These are phyloP conservation scores for Pseudonitzschia delicatissima DNA, from an alignment of 108 stramenopile genomes.

Conservation along the genomic window DNA sequence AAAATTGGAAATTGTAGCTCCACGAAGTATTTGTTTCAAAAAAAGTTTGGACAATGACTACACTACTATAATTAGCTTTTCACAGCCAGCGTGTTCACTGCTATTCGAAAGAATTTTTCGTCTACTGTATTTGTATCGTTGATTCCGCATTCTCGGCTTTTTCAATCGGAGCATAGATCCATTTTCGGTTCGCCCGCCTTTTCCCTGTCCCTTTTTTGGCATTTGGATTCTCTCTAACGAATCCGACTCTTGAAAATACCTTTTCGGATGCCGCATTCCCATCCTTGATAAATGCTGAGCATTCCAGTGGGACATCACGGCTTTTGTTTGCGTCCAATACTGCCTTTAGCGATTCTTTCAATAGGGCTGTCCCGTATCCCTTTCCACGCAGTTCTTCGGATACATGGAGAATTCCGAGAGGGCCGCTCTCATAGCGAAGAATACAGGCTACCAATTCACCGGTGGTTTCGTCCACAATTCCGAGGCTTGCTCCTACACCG, in stretches of 20 bases:
- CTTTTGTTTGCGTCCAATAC: not conserved
- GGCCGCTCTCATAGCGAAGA: constrained; percentile 42
- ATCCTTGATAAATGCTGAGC: constrained; percentile 46
- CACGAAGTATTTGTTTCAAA: too few species aligned
- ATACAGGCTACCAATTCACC: constrained; percentile 37
- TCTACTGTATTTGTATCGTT: too few species aligned
- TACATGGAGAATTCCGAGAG: constrained; percentile 50
- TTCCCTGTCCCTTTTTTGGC: not conserved
- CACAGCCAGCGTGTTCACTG: too few species aligned
- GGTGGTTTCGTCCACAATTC: constrained; percentile 37
- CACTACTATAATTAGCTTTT: too few species aligned
- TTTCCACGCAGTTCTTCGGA: constrained; percentile 36
- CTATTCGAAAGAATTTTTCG: too few species aligned
- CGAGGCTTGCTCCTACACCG: constrained; percentile 16
- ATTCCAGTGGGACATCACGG: not conserved
- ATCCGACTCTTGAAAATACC: constrained; percentile 40
- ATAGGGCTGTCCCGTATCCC: constrained; percentile 37
- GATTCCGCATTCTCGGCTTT: too few species aligned
- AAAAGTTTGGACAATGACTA: too few species aligned
- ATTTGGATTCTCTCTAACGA: constrained; percentile 17
- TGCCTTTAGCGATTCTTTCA: constrained; percentile 31
- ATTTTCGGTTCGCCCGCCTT: not conserved
- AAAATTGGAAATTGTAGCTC: too few species aligned
- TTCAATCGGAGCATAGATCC: not conserved
- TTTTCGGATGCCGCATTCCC: constrained; percentile 50